Evolutionary conservation across 1,139 yeast genomes (phyloP), one percentile per base, ranked within the genome.

Genomic region (Yamadazyma buinensis): DNA sequence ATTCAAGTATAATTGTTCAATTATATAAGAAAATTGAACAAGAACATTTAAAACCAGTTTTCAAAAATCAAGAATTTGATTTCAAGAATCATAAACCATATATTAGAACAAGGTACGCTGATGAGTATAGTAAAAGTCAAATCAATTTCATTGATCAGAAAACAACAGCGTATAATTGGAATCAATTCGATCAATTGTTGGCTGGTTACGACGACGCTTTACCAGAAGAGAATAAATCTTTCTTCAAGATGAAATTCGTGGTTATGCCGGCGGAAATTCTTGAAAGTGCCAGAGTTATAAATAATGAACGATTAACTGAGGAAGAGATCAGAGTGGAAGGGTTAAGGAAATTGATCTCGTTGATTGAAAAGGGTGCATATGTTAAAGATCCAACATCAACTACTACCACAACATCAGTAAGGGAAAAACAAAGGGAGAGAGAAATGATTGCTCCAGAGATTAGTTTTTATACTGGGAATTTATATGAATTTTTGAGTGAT

Each of bases 321-420:
- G 97, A 90, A 55, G 97, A 90, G 57, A 76, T 84, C 15, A 62
- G 95, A 38, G 74, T 92, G 12, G 97, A 90, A 55, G 98, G 97
- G 0, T 63, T 92, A 23, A 67, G 92, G 33, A 78, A 80, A 34
- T 63, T 92, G 41, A 84, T 87, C 33, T 67, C 78, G 1, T 61
- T 77, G 18, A 72, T 92, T 15, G 84, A 84, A 46, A 72, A 79
- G 43, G 78, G 83, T 1, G 68, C 72, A 29, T 74, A 73, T 43
- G 35, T 22, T 5, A 33, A 32, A 23, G 35, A 32, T 7, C 6
- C 8, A n/a, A 4, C 14, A n/a, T n/a, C 14, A 4, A n/a, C 25
- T 11, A 23, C 7, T 23, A 15, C n/a, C n/a, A 8, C 5, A 13
- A n/a, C 10, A 7, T 12, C 37, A 51, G 7, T n/a, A 2, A 14